phyloP scores from a whole-genome alignment of 2,329 filamentous ascomycete species.

The Colletotrichum eleusines region DNA sequence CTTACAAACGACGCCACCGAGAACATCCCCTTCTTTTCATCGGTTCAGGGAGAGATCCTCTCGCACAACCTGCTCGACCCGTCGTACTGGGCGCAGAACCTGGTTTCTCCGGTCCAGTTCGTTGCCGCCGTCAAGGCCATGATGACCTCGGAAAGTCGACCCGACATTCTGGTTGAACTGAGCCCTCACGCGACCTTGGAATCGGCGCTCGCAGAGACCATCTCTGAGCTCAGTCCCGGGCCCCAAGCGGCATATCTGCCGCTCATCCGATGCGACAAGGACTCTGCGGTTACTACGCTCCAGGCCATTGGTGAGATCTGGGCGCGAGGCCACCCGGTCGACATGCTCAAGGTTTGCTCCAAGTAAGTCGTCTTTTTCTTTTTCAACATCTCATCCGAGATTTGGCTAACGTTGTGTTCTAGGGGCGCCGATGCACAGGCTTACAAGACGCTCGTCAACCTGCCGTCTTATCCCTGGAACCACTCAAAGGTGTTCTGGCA shows the following conservation, averaged over 20 bases:
- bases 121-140: conserved; percentile 54
- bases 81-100: conserved; percentile 61
- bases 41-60: conserved; percentile 51
- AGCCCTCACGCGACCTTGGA: conserved; percentile 54
- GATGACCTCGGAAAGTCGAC: conserved; percentile 47
- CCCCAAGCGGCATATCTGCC: conserved; percentile 45
- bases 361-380: conserved; percentile 32
- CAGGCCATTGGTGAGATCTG: conserved; percentile 53
- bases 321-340: conserved; percentile 49
- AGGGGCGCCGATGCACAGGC: conserved; percentile 17
- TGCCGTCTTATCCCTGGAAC: conserved; percentile 68
- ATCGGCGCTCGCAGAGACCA: conserved; percentile 54
- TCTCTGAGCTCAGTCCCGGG: conserved; percentile 42
- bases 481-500: conserved; percentile 66
- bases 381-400: background rate
- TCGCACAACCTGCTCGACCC: background rate
- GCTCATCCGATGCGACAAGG: conserved; percentile 46
- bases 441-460: conserved; percentile 52
- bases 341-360: conserved; percentile 50
- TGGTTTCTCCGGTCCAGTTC: conserved; percentile 60
- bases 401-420: conserved; percentile 13
- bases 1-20: conserved; percentile 22
- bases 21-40: conserved; percentile 54
- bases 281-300: conserved; percentile 47
- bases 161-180: conserved; percentile 56